Conservation (phyloP, 2,329 filamentous ascomycete species). For the Xylariales sp. region DNA sequence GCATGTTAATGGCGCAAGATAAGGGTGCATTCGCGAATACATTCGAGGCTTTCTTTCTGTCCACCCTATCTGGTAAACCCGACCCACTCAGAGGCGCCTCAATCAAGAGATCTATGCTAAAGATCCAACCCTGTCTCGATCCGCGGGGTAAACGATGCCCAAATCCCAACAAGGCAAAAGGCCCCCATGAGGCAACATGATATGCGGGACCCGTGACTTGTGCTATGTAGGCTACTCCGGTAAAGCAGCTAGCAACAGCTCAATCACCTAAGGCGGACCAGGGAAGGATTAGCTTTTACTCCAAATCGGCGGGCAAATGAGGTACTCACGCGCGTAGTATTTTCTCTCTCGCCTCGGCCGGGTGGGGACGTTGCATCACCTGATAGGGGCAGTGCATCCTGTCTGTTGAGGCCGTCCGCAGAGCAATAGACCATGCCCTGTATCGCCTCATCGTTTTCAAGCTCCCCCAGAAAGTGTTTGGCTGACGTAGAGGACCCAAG, state of each 20-base stretch:
- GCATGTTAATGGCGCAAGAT: too few relatives aligned
- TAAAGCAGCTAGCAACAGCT: conserved; percentile 1
- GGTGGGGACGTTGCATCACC: background rate
- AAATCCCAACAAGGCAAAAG: too few relatives aligned
- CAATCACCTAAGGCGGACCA: background rate
- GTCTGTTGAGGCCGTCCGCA: background rate
- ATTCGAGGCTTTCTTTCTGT: too few relatives aligned
- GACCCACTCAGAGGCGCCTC: too few relatives aligned
- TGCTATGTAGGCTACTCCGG: background rate
- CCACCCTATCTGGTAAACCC: too few relatives aligned
- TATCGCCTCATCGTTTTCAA: background rate
- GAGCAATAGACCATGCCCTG: background rate
- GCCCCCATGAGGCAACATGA: too few relatives aligned
- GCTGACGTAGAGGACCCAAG: background rate
- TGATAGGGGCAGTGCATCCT: background rate
- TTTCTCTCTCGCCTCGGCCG: background rate
- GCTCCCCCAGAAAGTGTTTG: background rate
- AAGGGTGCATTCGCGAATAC: too few relatives aligned
- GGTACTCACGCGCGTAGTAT: background rate
- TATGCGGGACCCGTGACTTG: too few relatives aligned
- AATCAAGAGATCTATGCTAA: too few relatives aligned
- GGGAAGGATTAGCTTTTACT: background rate
- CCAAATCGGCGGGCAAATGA: background rate
- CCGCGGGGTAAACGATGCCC: too few relatives aligned
- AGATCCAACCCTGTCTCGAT: too few relatives aligned